A percentile compares a stretch with the other conserved stretches of the same genome.
phyloP scores from a whole-genome alignment of 345 rosid genomes.

The Eucalyptus dawsonii region DNA sequence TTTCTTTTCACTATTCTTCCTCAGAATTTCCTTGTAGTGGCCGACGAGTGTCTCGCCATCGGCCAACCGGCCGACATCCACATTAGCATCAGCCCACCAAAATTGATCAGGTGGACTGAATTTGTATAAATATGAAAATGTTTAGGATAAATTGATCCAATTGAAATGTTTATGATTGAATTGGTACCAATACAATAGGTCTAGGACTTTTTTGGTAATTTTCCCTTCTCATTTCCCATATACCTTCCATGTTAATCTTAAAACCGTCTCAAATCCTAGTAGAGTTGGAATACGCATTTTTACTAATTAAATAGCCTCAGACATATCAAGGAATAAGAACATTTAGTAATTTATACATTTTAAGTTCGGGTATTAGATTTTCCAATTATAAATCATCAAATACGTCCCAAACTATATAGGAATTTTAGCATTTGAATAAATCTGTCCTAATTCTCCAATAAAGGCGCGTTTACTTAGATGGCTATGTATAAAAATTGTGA shows the following conservation, averaged over 20 bases:
- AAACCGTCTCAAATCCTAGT: background rate
- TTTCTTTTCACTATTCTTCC: too few relatives aligned
- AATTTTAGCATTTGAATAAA: background rate
- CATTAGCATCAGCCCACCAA: accelerated
- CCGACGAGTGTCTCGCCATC: accelerated
- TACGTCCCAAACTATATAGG: background rate
- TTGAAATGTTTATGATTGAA: accelerated
- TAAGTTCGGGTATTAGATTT: background rate
- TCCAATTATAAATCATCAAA: background rate
- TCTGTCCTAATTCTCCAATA: background rate
- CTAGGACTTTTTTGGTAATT: too few relatives aligned
- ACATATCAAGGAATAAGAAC: background rate
- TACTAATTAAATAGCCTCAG: background rate
- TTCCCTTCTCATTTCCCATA: background rate
- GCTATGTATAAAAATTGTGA: background rate
- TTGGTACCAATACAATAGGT: too few relatives aligned
- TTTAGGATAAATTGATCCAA: too few relatives aligned
- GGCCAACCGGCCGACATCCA: accelerated
- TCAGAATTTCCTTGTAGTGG: too few relatives aligned
- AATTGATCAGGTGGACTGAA: too few relatives aligned
- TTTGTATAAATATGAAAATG: too few relatives aligned
- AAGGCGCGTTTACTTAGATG: background rate
- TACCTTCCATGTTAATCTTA: background rate
- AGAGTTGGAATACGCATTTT: background rate
- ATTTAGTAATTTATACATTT: background rate